A percentile compares a stretch with the other conserved stretches of the same genome.
Conservation (phyloP, 2,329 filamentous ascomycete species). For the Aspergillus intermedius region DNA sequence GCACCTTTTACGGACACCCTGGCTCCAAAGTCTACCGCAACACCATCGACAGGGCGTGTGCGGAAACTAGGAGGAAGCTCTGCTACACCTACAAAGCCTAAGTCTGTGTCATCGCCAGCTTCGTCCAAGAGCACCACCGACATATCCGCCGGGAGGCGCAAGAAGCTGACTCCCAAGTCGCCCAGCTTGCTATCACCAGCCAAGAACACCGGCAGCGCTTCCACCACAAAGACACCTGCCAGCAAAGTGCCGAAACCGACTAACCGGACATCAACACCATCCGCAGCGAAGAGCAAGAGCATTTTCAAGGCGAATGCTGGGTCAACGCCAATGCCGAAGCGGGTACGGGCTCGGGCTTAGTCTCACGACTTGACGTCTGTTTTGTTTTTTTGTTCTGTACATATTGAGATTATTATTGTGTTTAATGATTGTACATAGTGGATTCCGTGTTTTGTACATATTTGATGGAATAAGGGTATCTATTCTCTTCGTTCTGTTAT, state of each 20-base stretch:
- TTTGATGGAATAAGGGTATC: too few relatives aligned
- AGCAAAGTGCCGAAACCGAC: slow-evolving; percentile 13
- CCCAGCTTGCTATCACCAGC: slow-evolving; percentile 19
- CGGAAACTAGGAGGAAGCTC: not conserved
- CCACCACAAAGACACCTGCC: slow-evolving; percentile 2
- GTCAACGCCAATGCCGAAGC: slow-evolving; percentile 29
- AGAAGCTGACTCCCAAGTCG: slow-evolving; percentile 30
- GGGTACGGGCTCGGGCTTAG: slow-evolving; percentile 25
- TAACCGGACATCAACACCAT: slow-evolving; percentile 12
- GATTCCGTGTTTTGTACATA: not conserved
- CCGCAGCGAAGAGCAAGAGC: slow-evolving; percentile 20
- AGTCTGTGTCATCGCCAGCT: slow-evolving; percentile 7
- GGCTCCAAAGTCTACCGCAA: slow-evolving; percentile 15
- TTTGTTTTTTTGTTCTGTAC: not conserved
- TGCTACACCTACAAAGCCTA: not conserved
- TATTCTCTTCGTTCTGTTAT: too few relatives aligned
- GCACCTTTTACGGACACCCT: not conserved
- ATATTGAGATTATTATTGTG: not conserved
- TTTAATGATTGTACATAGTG: too few relatives aligned
- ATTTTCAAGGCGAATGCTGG: slow-evolving; percentile 28
- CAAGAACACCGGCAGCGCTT: slow-evolving; percentile 14
- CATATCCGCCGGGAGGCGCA: slow-evolving; percentile 25
- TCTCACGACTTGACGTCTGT: not conserved
- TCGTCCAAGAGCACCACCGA: slow-evolving; percentile 9
- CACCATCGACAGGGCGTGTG: slow-evolving; percentile 1